Evolutionary conservation across 495 filamentous ascomycete genomes (phyloP).

Genomic region (Lophium mytilinum): DNA sequence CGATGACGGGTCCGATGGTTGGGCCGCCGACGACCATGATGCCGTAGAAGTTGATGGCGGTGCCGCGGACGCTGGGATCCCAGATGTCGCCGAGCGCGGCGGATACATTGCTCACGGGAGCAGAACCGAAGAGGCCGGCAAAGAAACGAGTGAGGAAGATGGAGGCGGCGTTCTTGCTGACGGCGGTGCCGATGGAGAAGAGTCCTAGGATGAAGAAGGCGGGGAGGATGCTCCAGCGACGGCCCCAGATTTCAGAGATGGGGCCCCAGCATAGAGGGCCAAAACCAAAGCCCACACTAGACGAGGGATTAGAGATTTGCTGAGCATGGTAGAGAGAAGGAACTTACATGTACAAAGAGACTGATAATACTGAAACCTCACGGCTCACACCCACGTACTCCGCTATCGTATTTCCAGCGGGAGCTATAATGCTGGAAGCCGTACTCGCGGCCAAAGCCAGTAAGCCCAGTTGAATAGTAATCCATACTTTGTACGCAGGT

Average conservation of each 20-base stretch:
- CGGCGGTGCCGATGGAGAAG: constrained; percentile 40
- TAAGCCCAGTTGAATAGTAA: constrained; percentile 45
- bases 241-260: constrained; percentile 40
- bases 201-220: constrained; percentile 39
- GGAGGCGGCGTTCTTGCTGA: constrained; percentile 29
- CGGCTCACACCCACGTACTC: constrained; percentile 32
- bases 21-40: constrained; percentile 35
- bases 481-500: constrained; percentile 38
- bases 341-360: constrained; percentile 6
- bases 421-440: constrained; percentile 43
- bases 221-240: constrained; percentile 38
- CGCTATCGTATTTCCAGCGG: constrained; percentile 38
- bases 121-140: constrained; percentile 32
- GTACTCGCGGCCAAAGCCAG: constrained; percentile 43
- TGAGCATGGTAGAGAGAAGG: background rate
- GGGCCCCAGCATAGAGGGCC: constrained; percentile 36
- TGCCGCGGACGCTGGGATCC: constrained; percentile 31
- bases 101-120: constrained; percentile 34
- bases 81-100: constrained; percentile 47
- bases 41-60: constrained; percentile 35
- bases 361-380: constrained; percentile 30
- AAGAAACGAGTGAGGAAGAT: constrained; percentile 33
- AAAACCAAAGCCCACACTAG: constrained; percentile 23
- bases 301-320: background rate
- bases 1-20: constrained; percentile 29